Percentiles rank a stretch among this genome's conserved stretches.
These are phyloP conservation scores for Rubia peregrina DNA, from an alignment of 305 asterid species.

Conservation along the genomic window DNA sequence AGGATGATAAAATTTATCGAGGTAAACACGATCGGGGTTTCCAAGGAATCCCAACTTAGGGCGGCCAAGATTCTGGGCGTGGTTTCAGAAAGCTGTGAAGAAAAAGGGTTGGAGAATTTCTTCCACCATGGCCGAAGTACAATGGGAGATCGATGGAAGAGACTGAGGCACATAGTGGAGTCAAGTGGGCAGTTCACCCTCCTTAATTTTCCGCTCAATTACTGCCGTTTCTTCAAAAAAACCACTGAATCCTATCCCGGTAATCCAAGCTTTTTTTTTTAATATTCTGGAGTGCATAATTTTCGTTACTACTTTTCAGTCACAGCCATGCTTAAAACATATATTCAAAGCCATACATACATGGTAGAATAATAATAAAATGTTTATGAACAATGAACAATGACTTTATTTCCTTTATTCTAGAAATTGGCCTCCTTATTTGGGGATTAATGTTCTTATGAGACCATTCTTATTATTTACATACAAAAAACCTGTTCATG, in stretches of 20 bases:
- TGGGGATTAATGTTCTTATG: no score
- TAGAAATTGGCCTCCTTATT: not conserved
- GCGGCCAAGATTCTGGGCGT: constrained; percentile 47
- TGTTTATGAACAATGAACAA: not conserved
- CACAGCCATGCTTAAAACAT: no score
- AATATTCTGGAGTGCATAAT: no score
- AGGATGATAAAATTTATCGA: not conserved
- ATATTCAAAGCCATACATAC: no score
- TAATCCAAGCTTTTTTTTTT: constrained; percentile 13
- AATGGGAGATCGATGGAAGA: constrained; percentile 56
- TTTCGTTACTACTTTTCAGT: no score
- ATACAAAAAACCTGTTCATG: no score
- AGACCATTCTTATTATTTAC: no score
- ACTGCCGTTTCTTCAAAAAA: constrained; percentile 42
- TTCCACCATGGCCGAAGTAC: constrained; percentile 32
- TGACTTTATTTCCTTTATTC: not conserved
- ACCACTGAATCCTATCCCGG: constrained; percentile 48
- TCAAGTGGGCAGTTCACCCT: constrained; percentile 26
- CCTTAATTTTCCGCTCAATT: constrained; percentile 38
- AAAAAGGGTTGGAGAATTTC: constrained; percentile 34
- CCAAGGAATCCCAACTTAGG: constrained; percentile 80
- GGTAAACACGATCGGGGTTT: constrained; percentile 43
- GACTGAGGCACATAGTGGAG: constrained; percentile 29
- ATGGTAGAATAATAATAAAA: no score
- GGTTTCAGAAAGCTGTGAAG: constrained; percentile 22